Percentiles rank a stretch among this genome's conserved stretches.
These are phyloP conservation scores for Sporothrix luriei DNA, from an alignment of 2,329 filamentous ascomycete species.

Conservation along the genomic window DNA sequence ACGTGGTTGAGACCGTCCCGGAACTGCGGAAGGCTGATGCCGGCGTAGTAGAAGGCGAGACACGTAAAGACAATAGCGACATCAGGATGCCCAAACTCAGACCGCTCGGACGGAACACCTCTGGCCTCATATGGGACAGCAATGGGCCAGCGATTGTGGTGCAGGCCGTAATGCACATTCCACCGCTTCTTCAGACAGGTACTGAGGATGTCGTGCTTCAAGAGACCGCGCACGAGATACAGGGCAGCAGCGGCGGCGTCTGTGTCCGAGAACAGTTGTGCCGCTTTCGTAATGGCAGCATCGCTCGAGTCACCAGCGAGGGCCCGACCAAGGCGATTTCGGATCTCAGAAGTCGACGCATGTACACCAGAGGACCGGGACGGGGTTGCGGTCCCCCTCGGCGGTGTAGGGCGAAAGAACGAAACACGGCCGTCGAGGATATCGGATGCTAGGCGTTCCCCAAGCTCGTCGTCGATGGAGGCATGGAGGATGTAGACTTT, in stretches of 20 bases:
- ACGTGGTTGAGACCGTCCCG: slow-evolving; percentile 54
- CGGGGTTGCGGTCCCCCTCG: background rate
- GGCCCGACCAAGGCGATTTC: background rate
- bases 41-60: slow-evolving; percentile 67
- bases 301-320: background rate
- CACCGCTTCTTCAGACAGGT: slow-evolving; percentile 64
- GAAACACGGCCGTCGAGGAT: slow-evolving; percentile 44
- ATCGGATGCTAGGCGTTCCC: slow-evolving; percentile 46
- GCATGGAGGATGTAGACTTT: slow-evolving; percentile 58
- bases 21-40: slow-evolving; percentile 55
- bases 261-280: slow-evolving; percentile 15
- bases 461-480: slow-evolving; percentile 52
- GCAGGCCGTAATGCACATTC: slow-evolving; percentile 67
- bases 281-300: background rate
- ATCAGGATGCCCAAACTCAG: slow-evolving; percentile 70
- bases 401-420: slow-evolving; percentile 37
- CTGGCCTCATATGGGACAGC: slow-evolving; percentile 71
- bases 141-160: slow-evolving; percentile 58
- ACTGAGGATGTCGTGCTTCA: slow-evolving; percentile 62
- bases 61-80: slow-evolving; percentile 67
- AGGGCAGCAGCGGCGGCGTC: slow-evolving; percentile 39
- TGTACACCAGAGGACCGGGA: background rate
- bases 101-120: slow-evolving; percentile 61
- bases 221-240: slow-evolving; percentile 63
- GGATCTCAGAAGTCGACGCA: background rate